Evolutionary conservation across 2,329 filamentous ascomycete genomes (phyloP).

Genomic region (Diaporthe batatas): DNA sequence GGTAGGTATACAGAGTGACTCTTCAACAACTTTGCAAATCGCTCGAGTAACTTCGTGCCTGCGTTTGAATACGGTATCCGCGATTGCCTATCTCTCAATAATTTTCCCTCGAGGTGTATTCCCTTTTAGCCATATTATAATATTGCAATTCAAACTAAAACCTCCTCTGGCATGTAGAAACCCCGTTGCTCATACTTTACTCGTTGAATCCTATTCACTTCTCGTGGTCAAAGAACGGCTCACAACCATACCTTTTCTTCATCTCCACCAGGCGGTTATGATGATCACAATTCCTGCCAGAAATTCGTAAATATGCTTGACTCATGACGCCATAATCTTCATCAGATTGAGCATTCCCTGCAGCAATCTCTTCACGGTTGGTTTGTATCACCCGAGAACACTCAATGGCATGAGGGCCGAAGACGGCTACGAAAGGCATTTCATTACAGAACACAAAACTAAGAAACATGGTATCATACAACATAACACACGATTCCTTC

Average conservation of each 20-base stretch:
- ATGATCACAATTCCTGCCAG: conserved; percentile 16
- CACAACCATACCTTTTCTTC: conserved; percentile 17
- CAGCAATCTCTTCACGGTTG: neutral
- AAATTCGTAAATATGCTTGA: conserved; percentile 6
- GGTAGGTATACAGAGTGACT: no score
- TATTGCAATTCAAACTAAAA: neutral
- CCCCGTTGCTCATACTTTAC: neutral
- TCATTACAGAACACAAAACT: neutral
- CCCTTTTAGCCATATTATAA: neutral
- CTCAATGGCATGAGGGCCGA: neutral
- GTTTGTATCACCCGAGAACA: neutral
- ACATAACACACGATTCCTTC: conserved; percentile 1
- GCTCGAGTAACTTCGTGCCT: no score
- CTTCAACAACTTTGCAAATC: no score
- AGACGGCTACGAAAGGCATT: neutral
- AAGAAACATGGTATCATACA: conserved; percentile 36
- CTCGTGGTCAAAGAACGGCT: conserved; percentile 17
- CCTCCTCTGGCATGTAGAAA: conserved; percentile 13
- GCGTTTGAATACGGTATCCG: neutral
- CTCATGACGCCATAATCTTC: conserved; percentile 23
- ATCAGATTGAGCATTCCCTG: no score
- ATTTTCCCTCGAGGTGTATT: neutral
- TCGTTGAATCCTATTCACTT: conserved; percentile 31
- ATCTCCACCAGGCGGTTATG: conserved; percentile 12
- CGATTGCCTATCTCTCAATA: neutral